Evolutionary conservation across 345 rosid species (phyloP).

Genomic region (Murraya paniculata): DNA sequence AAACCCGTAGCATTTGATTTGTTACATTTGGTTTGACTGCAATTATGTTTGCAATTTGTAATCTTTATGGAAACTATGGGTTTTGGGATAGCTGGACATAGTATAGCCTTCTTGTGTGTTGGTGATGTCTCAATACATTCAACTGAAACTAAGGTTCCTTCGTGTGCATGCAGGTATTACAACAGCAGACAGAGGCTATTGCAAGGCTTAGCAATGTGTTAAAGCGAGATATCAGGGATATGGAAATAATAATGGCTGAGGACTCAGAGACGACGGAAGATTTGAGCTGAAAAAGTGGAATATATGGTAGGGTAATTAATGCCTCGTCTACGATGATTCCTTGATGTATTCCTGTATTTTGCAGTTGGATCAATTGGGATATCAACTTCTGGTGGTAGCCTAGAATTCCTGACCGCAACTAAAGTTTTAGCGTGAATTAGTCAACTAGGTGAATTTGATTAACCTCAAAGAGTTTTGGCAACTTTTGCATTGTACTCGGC

Average conservation of each 20-base stretch:
- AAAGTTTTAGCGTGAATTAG: neutral
- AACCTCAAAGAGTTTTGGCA: neutral
- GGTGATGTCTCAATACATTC: neutral
- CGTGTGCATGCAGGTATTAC: conserved; percentile 52
- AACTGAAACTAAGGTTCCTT: neutral
- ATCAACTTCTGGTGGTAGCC: neutral
- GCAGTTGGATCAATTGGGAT: conserved; percentile 1
- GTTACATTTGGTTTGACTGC: neutral
- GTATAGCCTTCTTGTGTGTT: neutral
- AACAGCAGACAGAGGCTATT: conserved; percentile 88
- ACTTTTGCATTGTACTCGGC: neutral
- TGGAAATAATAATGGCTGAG: conserved; percentile 87
- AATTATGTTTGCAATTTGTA: neutral
- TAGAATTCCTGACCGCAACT: neutral
- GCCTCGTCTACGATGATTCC: neutral
- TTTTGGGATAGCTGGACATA: neutral
- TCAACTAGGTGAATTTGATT: neutral
- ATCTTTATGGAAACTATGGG: neutral
- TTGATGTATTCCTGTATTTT: neutral
- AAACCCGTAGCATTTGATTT: neutral
- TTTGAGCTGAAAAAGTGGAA: conserved; percentile 1
- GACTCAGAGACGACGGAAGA: conserved; percentile 54
- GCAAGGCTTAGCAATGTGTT: conserved; percentile 77
- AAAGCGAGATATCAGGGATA: conserved; percentile 78
- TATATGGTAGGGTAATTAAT: neutral